phyloP scores from a whole-genome alignment of 1,284 basidiomycete species.

The Trichosporon asahii region DNA sequence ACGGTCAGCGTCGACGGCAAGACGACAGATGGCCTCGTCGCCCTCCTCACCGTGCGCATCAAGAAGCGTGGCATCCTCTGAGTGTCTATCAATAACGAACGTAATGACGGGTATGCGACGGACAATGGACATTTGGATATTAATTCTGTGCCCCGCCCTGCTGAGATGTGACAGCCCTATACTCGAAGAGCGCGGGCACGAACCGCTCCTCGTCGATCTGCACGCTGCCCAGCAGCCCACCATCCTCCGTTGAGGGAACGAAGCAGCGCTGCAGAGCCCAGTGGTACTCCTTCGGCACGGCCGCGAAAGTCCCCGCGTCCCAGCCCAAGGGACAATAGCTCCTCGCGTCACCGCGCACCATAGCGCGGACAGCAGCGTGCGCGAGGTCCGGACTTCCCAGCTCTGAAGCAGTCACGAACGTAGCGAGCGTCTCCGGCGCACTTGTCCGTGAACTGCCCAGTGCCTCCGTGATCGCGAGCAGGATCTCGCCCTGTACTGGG shows the following conservation, averaged over 20 bases:
- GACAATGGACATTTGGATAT: too few species aligned
- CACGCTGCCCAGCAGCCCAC: neutral
- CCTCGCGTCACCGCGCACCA: neutral
- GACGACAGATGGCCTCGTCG: conserved; percentile 79
- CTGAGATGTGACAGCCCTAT: neutral
- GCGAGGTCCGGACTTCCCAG: neutral
- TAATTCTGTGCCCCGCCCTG: neutral
- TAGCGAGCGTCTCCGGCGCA: neutral
- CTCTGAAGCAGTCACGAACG: neutral
- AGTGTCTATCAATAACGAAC: neutral
- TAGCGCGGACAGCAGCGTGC: neutral
- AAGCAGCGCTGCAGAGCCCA: neutral
- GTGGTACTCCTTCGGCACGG: neutral
- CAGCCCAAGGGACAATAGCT: neutral
- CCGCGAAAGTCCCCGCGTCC: neutral
- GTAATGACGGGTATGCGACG: neutral
- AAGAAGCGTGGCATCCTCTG: conserved; percentile 24
- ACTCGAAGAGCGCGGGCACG: neutral
- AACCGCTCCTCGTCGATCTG: neutral
- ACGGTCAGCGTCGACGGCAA: conserved; percentile 61
- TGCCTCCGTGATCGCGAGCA: neutral
- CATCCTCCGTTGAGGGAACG: neutral
- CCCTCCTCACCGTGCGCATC: conserved; percentile 71
- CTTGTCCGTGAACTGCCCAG: neutral
- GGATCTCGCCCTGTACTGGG: neutral